phyloP scores from a whole-genome alignment of 148 eudicot species.

The Limonium bicolor region DNA sequence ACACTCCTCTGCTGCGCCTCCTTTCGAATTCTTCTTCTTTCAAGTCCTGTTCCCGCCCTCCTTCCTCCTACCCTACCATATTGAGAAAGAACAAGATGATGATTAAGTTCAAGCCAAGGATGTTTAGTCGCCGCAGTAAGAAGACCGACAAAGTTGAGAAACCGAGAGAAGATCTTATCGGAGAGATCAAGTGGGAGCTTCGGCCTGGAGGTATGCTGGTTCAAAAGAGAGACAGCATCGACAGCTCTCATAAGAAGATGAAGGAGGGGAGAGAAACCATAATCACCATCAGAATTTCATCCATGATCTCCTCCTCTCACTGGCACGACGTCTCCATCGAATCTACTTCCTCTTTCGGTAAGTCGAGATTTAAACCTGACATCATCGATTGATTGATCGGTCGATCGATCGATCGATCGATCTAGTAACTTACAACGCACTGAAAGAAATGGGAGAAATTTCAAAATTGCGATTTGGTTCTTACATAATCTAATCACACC shows the following conservation, averaged over 20 bases:
- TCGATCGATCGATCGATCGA: neutral
- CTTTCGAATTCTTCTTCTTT: too few species aligned
- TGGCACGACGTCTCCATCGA: conserved; percentile 40
- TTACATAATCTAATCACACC: neutral
- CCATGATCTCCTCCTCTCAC: conserved; percentile 30
- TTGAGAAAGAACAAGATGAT: too few species aligned
- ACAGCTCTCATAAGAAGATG: too few species aligned
- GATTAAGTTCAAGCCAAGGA: conserved; percentile 7
- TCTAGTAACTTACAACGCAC: neutral
- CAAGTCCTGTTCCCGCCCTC: too few species aligned
- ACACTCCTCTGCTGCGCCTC: too few species aligned
- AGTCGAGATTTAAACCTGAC: neutral
- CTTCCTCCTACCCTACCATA: too few species aligned
- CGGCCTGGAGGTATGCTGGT: conserved; percentile 65
- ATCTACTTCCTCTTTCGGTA: conserved; percentile 68
- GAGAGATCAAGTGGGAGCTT: conserved; percentile 35
- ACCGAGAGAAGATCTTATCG: neutral
- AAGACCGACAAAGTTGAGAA: neutral
- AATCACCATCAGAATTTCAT: conserved; percentile 39
- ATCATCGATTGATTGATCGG: neutral
- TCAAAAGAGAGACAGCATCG: conserved; percentile 36
- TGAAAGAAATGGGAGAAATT: neutral
- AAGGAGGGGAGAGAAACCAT: conserved; percentile 17
- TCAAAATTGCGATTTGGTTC: neutral
- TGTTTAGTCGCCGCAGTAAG: conserved; percentile 2